Evolutionary conservation across 2,329 filamentous ascomycete genomes (phyloP), one percentile per base, ranked within the genome.

Genomic region (Erysiphe neolycopersici): DNA sequence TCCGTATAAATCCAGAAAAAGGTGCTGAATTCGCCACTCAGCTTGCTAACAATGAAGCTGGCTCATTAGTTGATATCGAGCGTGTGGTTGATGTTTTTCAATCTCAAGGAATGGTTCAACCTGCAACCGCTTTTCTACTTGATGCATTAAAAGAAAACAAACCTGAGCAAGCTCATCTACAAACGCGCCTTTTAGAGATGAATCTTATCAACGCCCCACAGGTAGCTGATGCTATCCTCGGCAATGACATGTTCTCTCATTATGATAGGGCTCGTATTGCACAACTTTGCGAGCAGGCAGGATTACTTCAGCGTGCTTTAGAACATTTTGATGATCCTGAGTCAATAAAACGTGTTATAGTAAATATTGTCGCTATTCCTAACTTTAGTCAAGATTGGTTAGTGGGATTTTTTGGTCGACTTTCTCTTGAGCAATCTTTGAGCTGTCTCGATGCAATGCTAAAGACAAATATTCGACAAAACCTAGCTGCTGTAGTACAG

Each of bases 81-180:
- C 82, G 87, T 40, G 85, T 94, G 19, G 83, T 94, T 41, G 89
- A 98, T 59, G 84, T 98, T 47, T 98, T 98, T 76, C 79, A 94
- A 61, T 85, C 85, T 10, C 89, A 98, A 61, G 85, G 84, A 55
- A 89, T 95, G 84, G 73, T 95, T 42, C 91, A 95, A 59, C 84
- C 93, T 61, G 87, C 87, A 8, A 98, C 91, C 2, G 85, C 87
- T n/a, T 98, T 98, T 71, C 64, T 98, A 43, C 71, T 98, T 22
- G 89, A 98, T 61, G 87, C 85, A 2, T 70, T 98, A 31, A 89
- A 93, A 60, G 83, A 89, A 52, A 94, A 98, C 64, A 79, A 77
- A 54, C 84, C 84, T 0, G 89, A 98, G 60, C 85, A 98, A 57
- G 87, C 76, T 35, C 76, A 87, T 51, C 68, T 98, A 35, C 89